Base-by-base conservation (phyloP, 78 protist genomes). In the Cavenderia fasciculata region DNA sequence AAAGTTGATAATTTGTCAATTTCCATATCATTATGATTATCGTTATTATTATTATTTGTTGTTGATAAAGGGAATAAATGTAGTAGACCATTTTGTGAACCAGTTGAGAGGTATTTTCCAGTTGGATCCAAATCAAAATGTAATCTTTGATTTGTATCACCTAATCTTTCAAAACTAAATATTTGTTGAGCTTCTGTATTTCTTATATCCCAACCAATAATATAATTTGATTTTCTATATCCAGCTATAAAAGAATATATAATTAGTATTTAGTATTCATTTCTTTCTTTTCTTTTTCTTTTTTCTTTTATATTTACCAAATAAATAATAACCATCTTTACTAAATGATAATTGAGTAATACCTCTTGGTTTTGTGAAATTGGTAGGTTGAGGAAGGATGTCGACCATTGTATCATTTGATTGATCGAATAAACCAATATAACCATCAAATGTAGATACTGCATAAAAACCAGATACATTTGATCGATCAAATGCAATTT, bases 121-220 rank as follows among this genome's bases (percentile, higher is more conserved):
- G 65, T 18, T 14, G 44, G 66, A 52, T 79, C 76, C 33, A 79
- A 49, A 41, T 79, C 88, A 29, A 79, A 79, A n/a, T 46, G 41
- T 11, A 57, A 36, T 46, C 88, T 65, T 79, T 79, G 88, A 54
- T 79, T 54, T 12, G 41, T 27, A 52, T 56, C 51, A 16, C 62
- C 23, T 23, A 40, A n/a, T 25, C 88, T 19, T 29, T 62, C 16
- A 18, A 79, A 34, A 36, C 49, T 49, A 40, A 51, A 66, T 12
- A 62, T 54, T 54, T 79, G 56, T 38, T 57, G 43, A 34, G 88
- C 63, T 1, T 12, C 38, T 6, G 88, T 65, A 19, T 62, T 62
- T 49, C 88, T 46, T 29, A 79, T 36, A 54, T 79, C 88, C 88
- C 88, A 79, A 4, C 88, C 88, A 29, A 79, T 18, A 29, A 79